phyloP scores from a whole-genome alignment of 2,329 filamentous ascomycete species.

The Thermochaetoides dissita region DNA sequence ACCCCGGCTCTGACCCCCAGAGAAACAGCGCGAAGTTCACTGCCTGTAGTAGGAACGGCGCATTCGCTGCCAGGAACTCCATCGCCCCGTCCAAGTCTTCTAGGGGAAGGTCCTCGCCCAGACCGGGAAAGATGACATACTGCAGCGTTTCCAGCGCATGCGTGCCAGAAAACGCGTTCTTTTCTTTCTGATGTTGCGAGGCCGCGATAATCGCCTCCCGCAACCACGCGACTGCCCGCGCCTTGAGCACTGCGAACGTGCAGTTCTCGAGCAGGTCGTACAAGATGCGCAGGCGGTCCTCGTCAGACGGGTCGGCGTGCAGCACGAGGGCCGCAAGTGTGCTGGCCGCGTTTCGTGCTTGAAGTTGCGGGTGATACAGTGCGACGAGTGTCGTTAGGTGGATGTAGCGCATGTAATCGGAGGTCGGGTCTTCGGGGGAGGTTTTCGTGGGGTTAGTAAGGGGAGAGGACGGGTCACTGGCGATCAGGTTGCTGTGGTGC shows the following conservation, averaged over 20 bases:
- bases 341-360: slow-evolving; percentile 41
- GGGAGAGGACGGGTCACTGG: slow-evolving; percentile 19
- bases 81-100: slow-evolving; percentile 23
- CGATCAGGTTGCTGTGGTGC: slow-evolving; percentile 33
- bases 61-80: slow-evolving; percentile 38
- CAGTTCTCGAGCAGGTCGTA: slow-evolving; percentile 53
- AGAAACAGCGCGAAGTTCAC: slow-evolving; percentile 48
- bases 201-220: slow-evolving; percentile 46
- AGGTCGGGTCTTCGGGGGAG: slow-evolving; percentile 17
- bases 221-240: slow-evolving; percentile 48
- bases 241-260: slow-evolving; percentile 47
- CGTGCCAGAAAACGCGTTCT: slow-evolving; percentile 33
- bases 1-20: slow-evolving; percentile 18
- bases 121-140: slow-evolving; percentile 45
- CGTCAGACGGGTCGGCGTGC: slow-evolving; percentile 45
- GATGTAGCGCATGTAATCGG: slow-evolving; percentile 45
- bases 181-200: slow-evolving; percentile 10
- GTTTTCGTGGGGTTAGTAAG: slow-evolving; percentile 14
- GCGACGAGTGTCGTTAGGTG: slow-evolving; percentile 44
- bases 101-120: slow-evolving; percentile 29
- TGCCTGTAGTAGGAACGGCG: slow-evolving; percentile 42
- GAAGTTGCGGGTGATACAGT: slow-evolving; percentile 41
- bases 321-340: slow-evolving; percentile 38
- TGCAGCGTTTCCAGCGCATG: slow-evolving; percentile 47
- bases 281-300: slow-evolving; percentile 45